Evolutionary conservation across 140 eudicot species (phyloP).

Genomic region (Cichorium intybus): DNA sequence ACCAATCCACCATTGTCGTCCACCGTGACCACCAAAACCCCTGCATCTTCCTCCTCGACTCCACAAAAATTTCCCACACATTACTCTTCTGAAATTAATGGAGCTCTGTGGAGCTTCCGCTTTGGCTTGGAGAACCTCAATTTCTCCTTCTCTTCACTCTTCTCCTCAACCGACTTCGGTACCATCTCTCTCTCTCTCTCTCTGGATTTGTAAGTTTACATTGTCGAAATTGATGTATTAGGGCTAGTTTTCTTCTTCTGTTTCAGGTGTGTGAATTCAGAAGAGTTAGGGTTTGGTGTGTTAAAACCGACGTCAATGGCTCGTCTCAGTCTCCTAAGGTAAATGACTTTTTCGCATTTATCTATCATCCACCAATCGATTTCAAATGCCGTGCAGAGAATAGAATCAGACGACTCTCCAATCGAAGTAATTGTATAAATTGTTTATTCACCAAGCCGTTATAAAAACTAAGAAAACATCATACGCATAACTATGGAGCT

Average conservation of each 20-base stretch:
- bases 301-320: conserved; percentile 33
- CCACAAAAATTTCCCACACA: neutral
- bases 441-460: neutral
- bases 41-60: neutral
- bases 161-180: conserved; percentile 43
- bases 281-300: conserved; percentile 42
- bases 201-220: neutral
- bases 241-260: neutral
- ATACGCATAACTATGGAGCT: neutral
- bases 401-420: neutral
- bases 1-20: neutral
- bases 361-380: neutral
- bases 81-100: conserved; percentile 26
- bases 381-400: neutral
- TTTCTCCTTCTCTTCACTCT: conserved; percentile 37
- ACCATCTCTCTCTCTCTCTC: conserved; percentile 20
- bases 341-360: neutral
- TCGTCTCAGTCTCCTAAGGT: conserved; percentile 43
- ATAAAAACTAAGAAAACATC: neutral
- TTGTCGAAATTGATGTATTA: neutral
- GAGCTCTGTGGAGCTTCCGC: conserved; percentile 65
- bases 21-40: neutral
- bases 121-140: conserved; percentile 45
- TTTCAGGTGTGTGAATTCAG: conserved; percentile 30
- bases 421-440: neutral